Evolutionary conservation across 2,329 filamentous ascomycete genomes (phyloP).

Genomic region (Calonectria montana): DNA sequence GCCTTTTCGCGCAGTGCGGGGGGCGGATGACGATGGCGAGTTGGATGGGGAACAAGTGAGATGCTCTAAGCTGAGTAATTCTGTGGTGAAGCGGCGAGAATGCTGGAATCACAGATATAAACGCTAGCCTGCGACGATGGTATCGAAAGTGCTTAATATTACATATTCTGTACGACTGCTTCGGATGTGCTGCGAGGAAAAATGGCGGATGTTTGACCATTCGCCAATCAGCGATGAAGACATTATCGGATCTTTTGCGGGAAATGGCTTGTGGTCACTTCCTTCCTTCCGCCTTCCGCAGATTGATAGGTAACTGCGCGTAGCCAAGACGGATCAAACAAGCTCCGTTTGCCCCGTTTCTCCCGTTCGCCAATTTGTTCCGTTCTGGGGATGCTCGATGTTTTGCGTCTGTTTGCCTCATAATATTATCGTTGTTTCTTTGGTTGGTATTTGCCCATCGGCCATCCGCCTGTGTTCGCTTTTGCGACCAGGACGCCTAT

Average conservation of each 20-base stretch:
- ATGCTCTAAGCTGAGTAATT: not conserved
- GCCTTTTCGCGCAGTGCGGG: not conserved
- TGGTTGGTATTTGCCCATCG: not conserved
- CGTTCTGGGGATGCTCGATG: not conserved
- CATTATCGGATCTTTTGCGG: conserved; percentile 17
- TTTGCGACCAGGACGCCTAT: not conserved
- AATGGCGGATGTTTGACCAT: conserved; percentile 14
- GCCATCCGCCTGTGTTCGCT: not conserved
- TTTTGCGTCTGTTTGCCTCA: not conserved
- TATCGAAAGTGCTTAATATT: not conserved
- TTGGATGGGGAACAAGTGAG: not conserved
- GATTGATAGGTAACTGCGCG: not conserved
- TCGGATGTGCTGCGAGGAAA: not conserved
- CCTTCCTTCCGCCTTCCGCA: conserved; percentile 29
- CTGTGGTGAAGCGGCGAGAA: not conserved
- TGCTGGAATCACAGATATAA: not conserved
- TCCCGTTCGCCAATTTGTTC: conserved; percentile 1
- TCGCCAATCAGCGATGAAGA: conserved; percentile 31
- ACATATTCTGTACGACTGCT: not conserved
- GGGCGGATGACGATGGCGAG: not conserved
- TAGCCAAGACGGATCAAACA: conserved; percentile 11
- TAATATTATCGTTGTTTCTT: not conserved
- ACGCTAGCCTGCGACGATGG: not conserved
- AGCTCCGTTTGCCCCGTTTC: not conserved
- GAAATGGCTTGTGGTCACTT: conserved; percentile 12